Evolutionary conservation across 2,329 filamentous ascomycete species (phyloP).

Genomic region (Blastomyces silverae): DNA sequence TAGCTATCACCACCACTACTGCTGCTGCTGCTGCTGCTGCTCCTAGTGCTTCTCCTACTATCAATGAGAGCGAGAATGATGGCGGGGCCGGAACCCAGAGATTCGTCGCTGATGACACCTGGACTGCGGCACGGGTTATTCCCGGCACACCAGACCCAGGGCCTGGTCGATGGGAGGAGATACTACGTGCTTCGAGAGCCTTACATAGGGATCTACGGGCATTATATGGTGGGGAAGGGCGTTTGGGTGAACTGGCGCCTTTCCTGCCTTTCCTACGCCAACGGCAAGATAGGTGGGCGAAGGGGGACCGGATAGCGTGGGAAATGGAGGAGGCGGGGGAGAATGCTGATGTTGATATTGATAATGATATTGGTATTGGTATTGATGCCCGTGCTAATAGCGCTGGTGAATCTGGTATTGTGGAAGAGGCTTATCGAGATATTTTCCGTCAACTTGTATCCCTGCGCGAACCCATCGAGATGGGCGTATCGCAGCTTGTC

Average conservation of each 20-base stretch:
- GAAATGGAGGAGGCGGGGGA: slow-evolving; percentile 1
- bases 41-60: background rate
- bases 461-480: slow-evolving; percentile 12
- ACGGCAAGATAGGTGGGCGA: slow-evolving; percentile 16
- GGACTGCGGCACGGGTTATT: slow-evolving; percentile 14
- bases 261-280: slow-evolving; percentile 9
- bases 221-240: background rate
- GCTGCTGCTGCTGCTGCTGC: too few relatives aligned
- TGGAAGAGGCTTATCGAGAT: slow-evolving; percentile 1
- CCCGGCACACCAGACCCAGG: slow-evolving; percentile 7
- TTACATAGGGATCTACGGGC: slow-evolving; percentile 15
- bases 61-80: background rate
- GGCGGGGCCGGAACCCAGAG: background rate
- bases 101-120: slow-evolving; percentile 14
- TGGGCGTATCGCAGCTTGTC: slow-evolving; percentile 13
- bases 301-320: slow-evolving; percentile 17
- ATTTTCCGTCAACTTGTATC: slow-evolving; percentile 5
- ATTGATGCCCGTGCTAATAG: background rate
- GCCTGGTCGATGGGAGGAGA: slow-evolving; percentile 6
- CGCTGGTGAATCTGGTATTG: background rate
- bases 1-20: slow-evolving; percentile 1
- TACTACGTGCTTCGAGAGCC: slow-evolving; percentile 13
- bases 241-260: background rate
- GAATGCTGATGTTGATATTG: too few relatives aligned
- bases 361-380: background rate